Conservation (phyloP, 2,329 filamentous ascomycete genomes). For the Didymella pomorum region DNA sequence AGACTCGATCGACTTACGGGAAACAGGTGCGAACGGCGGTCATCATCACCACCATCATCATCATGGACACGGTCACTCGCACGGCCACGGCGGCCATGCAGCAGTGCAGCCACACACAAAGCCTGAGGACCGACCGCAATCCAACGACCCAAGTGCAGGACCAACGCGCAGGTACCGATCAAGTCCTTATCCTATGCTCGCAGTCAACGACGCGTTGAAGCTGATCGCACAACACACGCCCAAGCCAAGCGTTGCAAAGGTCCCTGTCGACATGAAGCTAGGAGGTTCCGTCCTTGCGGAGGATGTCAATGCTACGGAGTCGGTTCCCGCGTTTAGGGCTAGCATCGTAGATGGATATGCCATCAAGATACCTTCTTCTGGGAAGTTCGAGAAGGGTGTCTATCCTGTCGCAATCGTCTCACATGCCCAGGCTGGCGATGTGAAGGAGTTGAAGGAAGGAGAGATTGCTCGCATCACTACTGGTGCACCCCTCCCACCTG, state of each 20-base stretch:
- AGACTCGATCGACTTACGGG: not conserved
- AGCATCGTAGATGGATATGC: constrained; percentile 98
- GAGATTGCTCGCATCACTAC: constrained; percentile 92
- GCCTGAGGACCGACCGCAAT: constrained; percentile 63
- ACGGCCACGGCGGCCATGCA: constrained; percentile 64
- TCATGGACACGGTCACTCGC: constrained; percentile 65
- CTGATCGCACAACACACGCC: constrained; percentile 79
- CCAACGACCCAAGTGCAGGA: constrained; percentile 67
- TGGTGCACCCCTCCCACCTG: constrained; percentile 86
- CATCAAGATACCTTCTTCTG: constrained; percentile 44
- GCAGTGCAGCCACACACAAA: constrained; percentile 73
- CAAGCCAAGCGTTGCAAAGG: constrained; percentile 62
- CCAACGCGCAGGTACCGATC: constrained; percentile 76
- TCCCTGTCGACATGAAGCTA: constrained; percentile 69
- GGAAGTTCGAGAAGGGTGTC: constrained; percentile 70
- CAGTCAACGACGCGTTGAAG: constrained; percentile 79
- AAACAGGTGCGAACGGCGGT: constrained; percentile 33
- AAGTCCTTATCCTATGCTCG: constrained; percentile 92
- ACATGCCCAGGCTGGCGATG: constrained; percentile 79
- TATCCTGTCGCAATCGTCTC: constrained; percentile 89
- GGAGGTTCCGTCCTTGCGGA: constrained; percentile 83
- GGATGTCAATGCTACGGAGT: constrained; percentile 79
- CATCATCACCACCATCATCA: constrained; percentile 54
- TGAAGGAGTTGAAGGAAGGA: constrained; percentile 70
- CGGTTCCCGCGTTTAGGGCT: constrained; percentile 90